Evolutionary conservation across 176 grass and related monocot species (phyloP).

Genomic region (Secale cereale): DNA sequence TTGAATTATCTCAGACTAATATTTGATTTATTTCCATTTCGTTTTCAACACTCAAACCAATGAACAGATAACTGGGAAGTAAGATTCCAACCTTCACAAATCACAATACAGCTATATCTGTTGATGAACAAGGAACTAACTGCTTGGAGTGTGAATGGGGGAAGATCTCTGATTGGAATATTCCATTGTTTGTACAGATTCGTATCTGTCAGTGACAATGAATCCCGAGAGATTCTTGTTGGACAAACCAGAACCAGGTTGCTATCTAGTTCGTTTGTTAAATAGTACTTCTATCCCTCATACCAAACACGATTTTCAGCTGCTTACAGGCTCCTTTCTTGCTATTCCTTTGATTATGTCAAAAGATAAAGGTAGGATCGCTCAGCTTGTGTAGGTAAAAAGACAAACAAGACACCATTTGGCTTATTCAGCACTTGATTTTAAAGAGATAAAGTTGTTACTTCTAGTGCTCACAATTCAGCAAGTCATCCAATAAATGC

Average conservation of each 20-base stretch:
- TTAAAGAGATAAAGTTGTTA: neutral
- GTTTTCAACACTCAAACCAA: neutral
- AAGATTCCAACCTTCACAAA: neutral
- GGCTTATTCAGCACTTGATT: neutral
- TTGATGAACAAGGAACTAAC: neutral
- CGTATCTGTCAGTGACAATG: neutral
- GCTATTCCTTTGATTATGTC: neutral
- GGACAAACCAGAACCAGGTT: neutral
- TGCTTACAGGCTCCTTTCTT: conserved; percentile 2
- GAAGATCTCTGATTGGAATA: neutral
- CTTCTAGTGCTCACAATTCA: neutral
- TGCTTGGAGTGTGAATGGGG: neutral
- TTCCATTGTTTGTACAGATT: neutral
- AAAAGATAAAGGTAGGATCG: neutral
- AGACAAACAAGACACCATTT: neutral
- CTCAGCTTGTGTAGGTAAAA: neutral
- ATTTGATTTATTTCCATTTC: neutral
- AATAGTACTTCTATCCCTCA: neutral
- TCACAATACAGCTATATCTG: too few species aligned
- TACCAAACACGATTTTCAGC: neutral
- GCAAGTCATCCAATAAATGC: neutral
- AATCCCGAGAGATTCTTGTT: neutral
- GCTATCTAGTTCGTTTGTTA: neutral
- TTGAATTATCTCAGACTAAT: neutral
- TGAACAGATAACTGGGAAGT: neutral